These are phyloP conservation scores for Nicotiana noctiflora DNA, from an alignment of 257 asterid genomes.

Conservation along the genomic window DNA sequence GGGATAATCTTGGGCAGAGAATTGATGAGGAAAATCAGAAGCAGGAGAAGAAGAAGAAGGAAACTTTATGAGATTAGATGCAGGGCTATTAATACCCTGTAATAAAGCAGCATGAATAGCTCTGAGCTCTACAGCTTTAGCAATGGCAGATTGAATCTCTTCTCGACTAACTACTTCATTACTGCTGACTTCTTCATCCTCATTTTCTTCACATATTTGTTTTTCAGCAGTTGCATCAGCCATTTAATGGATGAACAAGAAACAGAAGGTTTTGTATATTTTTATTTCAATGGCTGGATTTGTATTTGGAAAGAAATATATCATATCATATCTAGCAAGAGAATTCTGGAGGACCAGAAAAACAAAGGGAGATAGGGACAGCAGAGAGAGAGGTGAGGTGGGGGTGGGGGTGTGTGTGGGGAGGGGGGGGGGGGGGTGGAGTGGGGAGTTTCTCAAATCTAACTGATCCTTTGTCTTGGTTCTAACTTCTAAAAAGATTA, in stretches of 20 bases:
- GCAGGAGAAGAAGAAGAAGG: constrained; percentile 55
- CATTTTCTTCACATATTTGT: constrained; percentile 18
- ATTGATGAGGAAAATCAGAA: constrained; percentile 44
- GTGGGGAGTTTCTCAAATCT: constrained; percentile 8
- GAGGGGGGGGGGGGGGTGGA: neutral
- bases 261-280: neutral
- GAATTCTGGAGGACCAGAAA: constrained; percentile 40
- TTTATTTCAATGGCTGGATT: constrained; percentile 31
- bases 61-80: constrained; percentile 16
- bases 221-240: neutral
- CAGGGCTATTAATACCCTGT: constrained; percentile 52
- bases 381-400: neutral
- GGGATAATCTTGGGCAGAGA: constrained; percentile 88
- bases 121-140: constrained; percentile 83
- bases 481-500: neutral
- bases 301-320: neutral
- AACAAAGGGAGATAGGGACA: neutral
- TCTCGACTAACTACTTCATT: constrained; percentile 33
- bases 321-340: constrained; percentile 29
- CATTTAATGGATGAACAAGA: neutral
- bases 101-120: constrained; percentile 82
- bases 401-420: neutral
- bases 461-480: constrained; percentile 25
- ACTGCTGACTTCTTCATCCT: constrained; percentile 4
- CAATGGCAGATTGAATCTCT: constrained; percentile 65